Evolutionary conservation across 176 grass and related monocot genomes (phyloP).

Genomic region (Triticum urartu): DNA sequence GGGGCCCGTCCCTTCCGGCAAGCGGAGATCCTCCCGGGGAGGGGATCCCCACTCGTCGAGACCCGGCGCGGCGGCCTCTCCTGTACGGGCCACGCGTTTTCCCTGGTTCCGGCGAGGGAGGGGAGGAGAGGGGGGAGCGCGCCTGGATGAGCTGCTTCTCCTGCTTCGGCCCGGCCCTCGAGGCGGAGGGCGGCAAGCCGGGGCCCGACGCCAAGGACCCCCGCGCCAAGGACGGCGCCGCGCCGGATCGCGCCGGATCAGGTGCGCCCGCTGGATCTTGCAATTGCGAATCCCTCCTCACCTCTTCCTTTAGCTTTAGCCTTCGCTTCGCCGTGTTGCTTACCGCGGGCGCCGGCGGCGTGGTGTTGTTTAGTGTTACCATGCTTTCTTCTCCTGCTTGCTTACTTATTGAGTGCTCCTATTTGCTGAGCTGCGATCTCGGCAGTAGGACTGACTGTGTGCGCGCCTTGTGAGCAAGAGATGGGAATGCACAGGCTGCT

Average conservation of each 20-base stretch:
- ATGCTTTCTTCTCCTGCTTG: too few species aligned
- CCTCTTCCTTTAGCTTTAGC: not conserved
- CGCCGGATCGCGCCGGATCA: conserved; percentile 42
- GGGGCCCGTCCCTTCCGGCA: too few species aligned
- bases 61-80: not conserved
- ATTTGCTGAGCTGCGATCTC: not conserved
- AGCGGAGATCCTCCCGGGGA: conserved; percentile 1
- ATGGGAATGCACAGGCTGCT: not conserved
- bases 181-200: conserved; percentile 37
- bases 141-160: conserved; percentile 76
- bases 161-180: conserved; percentile 70
- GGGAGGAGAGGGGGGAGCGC: not conserved
- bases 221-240: conserved; percentile 44
- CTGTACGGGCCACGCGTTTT: not conserved
- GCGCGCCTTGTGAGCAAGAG: not conserved
- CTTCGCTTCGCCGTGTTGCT: not conserved
- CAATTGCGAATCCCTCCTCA: not conserved
- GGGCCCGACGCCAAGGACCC: conserved; percentile 31
- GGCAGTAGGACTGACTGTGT: too few species aligned
- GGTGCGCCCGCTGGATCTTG: conserved; percentile 51
- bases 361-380: not conserved
- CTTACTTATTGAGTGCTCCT: not conserved
- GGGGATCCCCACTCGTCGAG: not conserved
- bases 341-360: not conserved
- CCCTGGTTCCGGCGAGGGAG: not conserved